phyloP scores from a whole-genome alignment of 768 basidiomycete genomes.

The Tricholoma flavovirens region DNA sequence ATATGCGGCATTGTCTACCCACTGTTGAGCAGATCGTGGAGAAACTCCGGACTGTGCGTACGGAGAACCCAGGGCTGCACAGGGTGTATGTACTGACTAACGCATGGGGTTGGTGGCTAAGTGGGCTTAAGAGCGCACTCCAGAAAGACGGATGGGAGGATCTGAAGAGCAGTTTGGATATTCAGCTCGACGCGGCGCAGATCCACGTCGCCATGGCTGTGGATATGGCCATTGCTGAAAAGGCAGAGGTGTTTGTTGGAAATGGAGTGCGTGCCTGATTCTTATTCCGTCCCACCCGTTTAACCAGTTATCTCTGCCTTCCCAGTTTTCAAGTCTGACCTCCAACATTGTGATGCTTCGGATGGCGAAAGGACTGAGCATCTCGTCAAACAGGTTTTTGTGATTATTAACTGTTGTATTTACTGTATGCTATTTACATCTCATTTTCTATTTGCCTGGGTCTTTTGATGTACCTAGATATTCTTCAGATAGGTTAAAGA shows the following conservation, averaged over 20 bases:
- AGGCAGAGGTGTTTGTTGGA: constrained; percentile 54
- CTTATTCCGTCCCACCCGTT: neutral
- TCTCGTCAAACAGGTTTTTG: constrained; percentile 35
- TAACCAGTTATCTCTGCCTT: neutral
- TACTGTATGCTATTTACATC: constrained; percentile 1
- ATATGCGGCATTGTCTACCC: constrained; percentile 33
- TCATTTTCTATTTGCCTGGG: neutral
- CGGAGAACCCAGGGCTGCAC: constrained; percentile 19
- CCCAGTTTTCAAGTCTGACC: constrained; percentile 43
- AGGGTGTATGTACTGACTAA: constrained; percentile 42
- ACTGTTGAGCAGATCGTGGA: constrained; percentile 31
- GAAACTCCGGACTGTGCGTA: constrained; percentile 25
- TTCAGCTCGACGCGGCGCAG: constrained; percentile 41
- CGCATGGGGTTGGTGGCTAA: constrained; percentile 39
- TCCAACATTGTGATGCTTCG: constrained; percentile 45
- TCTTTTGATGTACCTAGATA: constrained; percentile 1
- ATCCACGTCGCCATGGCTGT: constrained; percentile 44
- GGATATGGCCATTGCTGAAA: constrained; percentile 56
- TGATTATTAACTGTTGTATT: constrained; percentile 18
- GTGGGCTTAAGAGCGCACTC: constrained; percentile 32
- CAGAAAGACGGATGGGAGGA: constrained; percentile 45
- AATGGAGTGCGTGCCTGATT: constrained; percentile 44
- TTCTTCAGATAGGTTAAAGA: neutral
- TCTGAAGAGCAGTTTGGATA: constrained; percentile 35
- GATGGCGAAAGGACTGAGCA: constrained; percentile 37